Evolutionary conservation across 2,329 filamentous ascomycete species (phyloP), one percentile per base, ranked within the genome.

Genomic region (Phyllosticta capitalensis): DNA sequence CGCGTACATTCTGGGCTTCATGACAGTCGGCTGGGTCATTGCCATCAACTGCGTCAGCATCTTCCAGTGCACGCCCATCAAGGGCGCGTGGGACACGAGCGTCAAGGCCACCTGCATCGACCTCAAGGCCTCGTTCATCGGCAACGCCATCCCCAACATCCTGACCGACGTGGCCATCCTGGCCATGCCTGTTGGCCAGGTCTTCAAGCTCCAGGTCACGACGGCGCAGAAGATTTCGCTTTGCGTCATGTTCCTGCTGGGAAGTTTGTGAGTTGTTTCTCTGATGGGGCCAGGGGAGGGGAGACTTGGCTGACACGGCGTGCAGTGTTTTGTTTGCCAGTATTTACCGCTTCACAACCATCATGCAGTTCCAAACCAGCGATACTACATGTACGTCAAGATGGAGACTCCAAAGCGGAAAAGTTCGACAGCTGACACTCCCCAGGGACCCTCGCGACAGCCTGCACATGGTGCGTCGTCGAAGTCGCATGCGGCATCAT

Each of bases 21-120:
- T 82, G 6, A 72, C 77, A 45, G 70, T 80, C 60, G 67, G 68
- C 21, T 82, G 80, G 78, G 74, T 75, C 28, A 67, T 81, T 30
- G 71, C 71, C 59, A 76, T 79, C 62, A 77, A 76, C 9, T 78
- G 78, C 56, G 70, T 80, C 49, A 78, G 76, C 66, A 74, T 81
- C 60, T 82, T 83, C 64, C 78, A 80, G 64, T 82, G 80, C 67
- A 70, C 74, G 0, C 80, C 79, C 0, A 74, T 81, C 6, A 65
- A 74, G 54, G 81, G 79, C 65, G 67, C 78, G 0, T 82, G 79
- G 79, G 72, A 79, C 21, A 73, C 73, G 0, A 64, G 72, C 0
- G 58, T 79, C 0, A 75, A 77, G 0, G 79, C 79, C 1, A 65
- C 65, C 3, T 82, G 80, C 63, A 78, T 81, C 63, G 71, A 79